phyloP scores from a whole-genome alignment of 176 grass and related monocot species.

The Oryza nivara region DNA sequence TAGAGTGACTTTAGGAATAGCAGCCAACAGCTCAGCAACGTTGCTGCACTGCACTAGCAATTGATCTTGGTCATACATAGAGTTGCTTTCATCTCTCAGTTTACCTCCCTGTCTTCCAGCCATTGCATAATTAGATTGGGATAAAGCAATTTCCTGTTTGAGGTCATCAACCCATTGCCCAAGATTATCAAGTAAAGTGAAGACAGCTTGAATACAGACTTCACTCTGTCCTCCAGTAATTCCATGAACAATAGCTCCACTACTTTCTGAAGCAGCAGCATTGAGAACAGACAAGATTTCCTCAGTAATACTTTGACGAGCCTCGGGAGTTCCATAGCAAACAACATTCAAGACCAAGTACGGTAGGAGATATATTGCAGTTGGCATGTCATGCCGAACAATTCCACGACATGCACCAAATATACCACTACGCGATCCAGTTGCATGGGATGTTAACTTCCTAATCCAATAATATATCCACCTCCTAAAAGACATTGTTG shows the following conservation, averaged over 20 bases:
- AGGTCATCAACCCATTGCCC: conserved; percentile 98
- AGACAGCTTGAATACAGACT: conserved; percentile 92
- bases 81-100: conserved; percentile 53
- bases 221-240: conserved; percentile 79
- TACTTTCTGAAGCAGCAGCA: conserved; percentile 89
- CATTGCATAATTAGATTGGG: conserved; percentile 53
- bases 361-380: conserved; percentile 84
- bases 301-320: conserved; percentile 81
- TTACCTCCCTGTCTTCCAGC: conserved; percentile 55
- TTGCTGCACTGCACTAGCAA: conserved; percentile 79
- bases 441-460: conserved; percentile 75
- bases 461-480: conserved; percentile 97
- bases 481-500: conserved; percentile 86
- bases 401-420: conserved; percentile 90
- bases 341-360: conserved; percentile 97
- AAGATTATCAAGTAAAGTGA: conserved; percentile 97
- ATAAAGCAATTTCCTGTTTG: conserved; percentile 88
- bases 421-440: conserved; percentile 76
- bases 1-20: conserved; percentile 93
- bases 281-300: conserved; percentile 90
- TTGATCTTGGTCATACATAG: conserved; percentile 57
- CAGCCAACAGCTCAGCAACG: conserved; percentile 77
- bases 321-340: conserved; percentile 81
- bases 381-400: conserved; percentile 92
- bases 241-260: conserved; percentile 72